phyloP scores from a whole-genome alignment of 805 yeast species.

The Starmerella stellata region DNA sequence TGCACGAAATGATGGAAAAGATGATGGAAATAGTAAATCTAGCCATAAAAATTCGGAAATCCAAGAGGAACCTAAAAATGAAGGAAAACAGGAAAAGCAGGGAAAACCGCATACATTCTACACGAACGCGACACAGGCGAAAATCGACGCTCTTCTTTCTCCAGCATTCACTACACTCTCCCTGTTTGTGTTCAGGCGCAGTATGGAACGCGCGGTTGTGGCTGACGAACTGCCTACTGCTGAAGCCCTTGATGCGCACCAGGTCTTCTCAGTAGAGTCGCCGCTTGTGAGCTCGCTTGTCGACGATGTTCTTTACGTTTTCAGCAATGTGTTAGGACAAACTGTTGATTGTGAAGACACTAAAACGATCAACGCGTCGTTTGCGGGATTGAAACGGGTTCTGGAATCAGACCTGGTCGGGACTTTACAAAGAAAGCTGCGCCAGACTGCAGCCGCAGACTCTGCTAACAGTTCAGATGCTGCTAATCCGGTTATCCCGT shows the following conservation, averaged over 20 bases:
- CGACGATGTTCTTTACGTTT: conserved; percentile 63
- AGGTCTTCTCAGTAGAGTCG: conserved; percentile 32
- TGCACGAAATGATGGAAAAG: too few relatives aligned
- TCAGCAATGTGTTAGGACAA: conserved; percentile 49
- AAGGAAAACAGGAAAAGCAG: conserved; percentile 4
- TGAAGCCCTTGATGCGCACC: conserved; percentile 3
- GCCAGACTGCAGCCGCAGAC: conserved; percentile 25
- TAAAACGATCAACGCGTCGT: conserved; percentile 34
- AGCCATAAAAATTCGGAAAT: neutral
- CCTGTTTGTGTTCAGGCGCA: conserved; percentile 51
- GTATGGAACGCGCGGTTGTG: conserved; percentile 63
- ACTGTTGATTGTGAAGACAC: conserved; percentile 56
- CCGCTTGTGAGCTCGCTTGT: conserved; percentile 57
- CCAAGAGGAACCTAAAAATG: conserved; percentile 1
- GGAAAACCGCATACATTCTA: too few relatives aligned
- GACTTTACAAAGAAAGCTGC: conserved; percentile 33
- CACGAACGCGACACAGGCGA: conserved; percentile 37
- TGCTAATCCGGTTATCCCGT: conserved; percentile 38
- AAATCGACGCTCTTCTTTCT: conserved; percentile 34
- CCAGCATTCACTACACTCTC: conserved; percentile 49
- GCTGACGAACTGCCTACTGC: conserved; percentile 53
- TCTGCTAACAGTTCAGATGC: conserved; percentile 16
- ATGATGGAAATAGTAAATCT: neutral
- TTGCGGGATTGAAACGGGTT: conserved; percentile 38
- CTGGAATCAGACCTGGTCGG: conserved; percentile 47